Percentiles rank a stretch among this genome's conserved stretches.
These are phyloP conservation scores for Pseudophaeomoniella oleicola DNA, from an alignment of 2,329 filamentous ascomycete genomes.

Conservation along the genomic window DNA sequence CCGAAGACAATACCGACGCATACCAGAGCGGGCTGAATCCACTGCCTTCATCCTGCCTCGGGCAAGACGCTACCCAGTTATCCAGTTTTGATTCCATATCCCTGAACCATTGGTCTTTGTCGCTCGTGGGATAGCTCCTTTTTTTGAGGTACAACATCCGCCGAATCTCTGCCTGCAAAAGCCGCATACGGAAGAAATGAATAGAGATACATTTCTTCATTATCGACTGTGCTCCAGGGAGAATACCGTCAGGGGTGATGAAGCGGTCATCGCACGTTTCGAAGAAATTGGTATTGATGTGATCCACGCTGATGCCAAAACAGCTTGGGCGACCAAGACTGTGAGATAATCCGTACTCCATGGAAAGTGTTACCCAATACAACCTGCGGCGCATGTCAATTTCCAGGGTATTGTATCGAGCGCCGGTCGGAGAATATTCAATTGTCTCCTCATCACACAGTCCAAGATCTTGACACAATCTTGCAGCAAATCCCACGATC, in stretches of 20 bases:
- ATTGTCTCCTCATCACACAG: slow-evolving; percentile 84
- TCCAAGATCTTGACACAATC: slow-evolving; percentile 78
- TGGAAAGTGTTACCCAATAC: slow-evolving; percentile 74
- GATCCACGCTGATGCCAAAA: slow-evolving; percentile 67
- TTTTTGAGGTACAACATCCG: slow-evolving; percentile 77
- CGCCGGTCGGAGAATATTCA: slow-evolving; percentile 43
- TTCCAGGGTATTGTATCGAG: slow-evolving; percentile 53
- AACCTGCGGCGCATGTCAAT: slow-evolving; percentile 81
- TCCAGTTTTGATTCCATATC: slow-evolving; percentile 66
- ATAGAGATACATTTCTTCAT: slow-evolving; percentile 79
- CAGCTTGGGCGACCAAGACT: slow-evolving; percentile 76
- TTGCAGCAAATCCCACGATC: slow-evolving; percentile 73
- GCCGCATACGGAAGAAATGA: slow-evolving; percentile 84
- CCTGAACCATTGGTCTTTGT: slow-evolving; percentile 75
- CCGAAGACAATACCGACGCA: slow-evolving; percentile 37
- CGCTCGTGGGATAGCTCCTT: slow-evolving; percentile 57
- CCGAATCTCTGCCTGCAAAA: slow-evolving; percentile 77
- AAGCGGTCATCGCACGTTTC: slow-evolving; percentile 66
- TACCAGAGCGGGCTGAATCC: slow-evolving; percentile 72
- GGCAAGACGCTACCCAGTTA: slow-evolving; percentile 64
- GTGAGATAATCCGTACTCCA: slow-evolving; percentile 81
- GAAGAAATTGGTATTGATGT: slow-evolving; percentile 77
- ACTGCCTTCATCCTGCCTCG: slow-evolving; percentile 52
- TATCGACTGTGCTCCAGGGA: slow-evolving; percentile 52
- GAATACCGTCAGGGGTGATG: slow-evolving; percentile 65